phyloP scores from a whole-genome alignment of 371 early-diverging fungal species.

The Mortierella sp. region DNA sequence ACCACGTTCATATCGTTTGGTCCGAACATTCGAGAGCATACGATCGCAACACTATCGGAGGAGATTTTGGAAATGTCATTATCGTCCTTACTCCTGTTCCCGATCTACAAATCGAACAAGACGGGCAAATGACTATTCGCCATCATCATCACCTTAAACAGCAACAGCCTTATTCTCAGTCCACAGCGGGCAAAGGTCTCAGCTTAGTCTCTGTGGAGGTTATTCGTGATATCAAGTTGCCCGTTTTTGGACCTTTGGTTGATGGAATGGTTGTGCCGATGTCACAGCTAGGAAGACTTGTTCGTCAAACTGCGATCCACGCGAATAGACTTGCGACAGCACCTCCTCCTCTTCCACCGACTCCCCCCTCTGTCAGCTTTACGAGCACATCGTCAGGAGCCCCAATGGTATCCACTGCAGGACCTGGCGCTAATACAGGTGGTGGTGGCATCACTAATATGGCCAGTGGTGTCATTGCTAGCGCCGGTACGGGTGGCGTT shows the following conservation, averaged over 20 bases:
- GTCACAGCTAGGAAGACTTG: conserved; percentile 81
- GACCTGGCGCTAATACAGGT: neutral
- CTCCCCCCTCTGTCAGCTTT: conserved; percentile 29
- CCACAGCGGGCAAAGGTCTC: conserved; percentile 26
- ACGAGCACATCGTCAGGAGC: conserved; percentile 1
- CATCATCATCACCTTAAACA: neutral
- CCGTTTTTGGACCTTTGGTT: conserved; percentile 88
- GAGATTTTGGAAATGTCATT: conserved; percentile 97
- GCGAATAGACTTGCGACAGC: conserved; percentile 56
- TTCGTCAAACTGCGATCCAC: conserved; percentile 87
- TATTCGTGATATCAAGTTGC: conserved; percentile 79
- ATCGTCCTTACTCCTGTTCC: conserved; percentile 89
- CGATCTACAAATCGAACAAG: conserved; percentile 12
- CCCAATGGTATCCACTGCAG: neutral
- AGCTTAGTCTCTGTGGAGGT: conserved; percentile 81
- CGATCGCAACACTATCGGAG: conserved; percentile 89
- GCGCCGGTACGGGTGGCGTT: neutral
- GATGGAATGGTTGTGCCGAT: conserved; percentile 86
- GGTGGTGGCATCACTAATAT: neutral
- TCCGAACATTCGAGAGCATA: conserved; percentile 92
- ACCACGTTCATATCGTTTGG: conserved; percentile 98
- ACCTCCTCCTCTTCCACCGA: conserved; percentile 47
- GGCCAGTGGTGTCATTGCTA: neutral
- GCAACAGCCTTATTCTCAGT: neutral
- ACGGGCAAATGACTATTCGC: conserved; percentile 14